Conservation (phyloP, 2,329 filamentous ascomycete species). For the Emmonsiellopsis sp. region DNA sequence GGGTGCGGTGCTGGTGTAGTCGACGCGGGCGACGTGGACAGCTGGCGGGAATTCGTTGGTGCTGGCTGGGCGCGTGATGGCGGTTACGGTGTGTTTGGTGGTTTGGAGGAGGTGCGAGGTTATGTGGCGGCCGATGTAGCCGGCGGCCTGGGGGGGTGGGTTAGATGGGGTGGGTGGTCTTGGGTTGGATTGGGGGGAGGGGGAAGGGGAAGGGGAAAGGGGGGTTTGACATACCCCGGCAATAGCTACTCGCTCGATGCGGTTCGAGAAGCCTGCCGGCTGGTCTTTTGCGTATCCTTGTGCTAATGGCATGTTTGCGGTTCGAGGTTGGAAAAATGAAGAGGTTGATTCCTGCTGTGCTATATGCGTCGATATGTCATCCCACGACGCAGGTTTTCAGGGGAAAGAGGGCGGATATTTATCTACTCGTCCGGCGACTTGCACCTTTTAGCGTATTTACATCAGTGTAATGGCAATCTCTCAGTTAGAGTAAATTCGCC, state of each 20-base stretch:
- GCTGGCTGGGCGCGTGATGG: constrained; percentile 39
- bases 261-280: constrained; percentile 27
- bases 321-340: too few relatives aligned
- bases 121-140: constrained; percentile 23
- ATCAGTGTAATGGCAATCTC: too few relatives aligned
- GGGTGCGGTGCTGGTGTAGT: constrained; percentile 29
- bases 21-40: constrained; percentile 33
- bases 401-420: too few relatives aligned
- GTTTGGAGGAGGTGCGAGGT: constrained; percentile 32
- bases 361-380: too few relatives aligned
- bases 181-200: not conserved
- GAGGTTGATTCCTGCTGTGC: too few relatives aligned
- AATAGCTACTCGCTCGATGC: constrained; percentile 29
- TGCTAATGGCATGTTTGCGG: too few relatives aligned
- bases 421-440: too few relatives aligned
- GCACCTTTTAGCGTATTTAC: too few relatives aligned
- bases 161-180: constrained; percentile 8
- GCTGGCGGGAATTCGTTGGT: constrained; percentile 35
- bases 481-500: too few relatives aligned
- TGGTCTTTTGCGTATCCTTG: constrained; percentile 25
- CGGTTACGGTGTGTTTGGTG: constrained; percentile 44
- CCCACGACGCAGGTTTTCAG: too few relatives aligned
- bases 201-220: too few relatives aligned
- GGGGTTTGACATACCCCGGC: constrained; percentile 23
- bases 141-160: constrained; percentile 22